Base-by-base conservation (phyloP, 495 filamentous ascomycete genomes). In the Aspergillus sparsus region DNA sequence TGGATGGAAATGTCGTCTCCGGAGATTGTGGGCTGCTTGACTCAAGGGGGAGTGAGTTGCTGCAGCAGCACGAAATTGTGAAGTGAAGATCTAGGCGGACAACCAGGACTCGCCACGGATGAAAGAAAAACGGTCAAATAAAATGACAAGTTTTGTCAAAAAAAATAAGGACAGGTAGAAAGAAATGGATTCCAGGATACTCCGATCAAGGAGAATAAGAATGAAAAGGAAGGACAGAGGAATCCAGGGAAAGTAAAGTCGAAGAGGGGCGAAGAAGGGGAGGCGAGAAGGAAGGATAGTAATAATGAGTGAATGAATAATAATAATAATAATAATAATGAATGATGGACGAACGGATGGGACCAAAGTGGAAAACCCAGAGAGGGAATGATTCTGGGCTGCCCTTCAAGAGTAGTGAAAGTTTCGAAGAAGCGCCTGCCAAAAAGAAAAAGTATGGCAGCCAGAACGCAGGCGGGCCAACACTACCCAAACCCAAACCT, bases 141-240 rank as follows among this genome's bases (percentile, higher is more conserved):
- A 66, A 53, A 67, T 66, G 66, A 70, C 62, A 58, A 55, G 60
- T 37, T 33, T 66, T 74, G 21, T 27, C 21, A 27, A 27, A 68
- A 27, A 68, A 71, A 72, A 73, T 71, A 71, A 66, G 69, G 68
- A 63, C 72, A 62, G 53, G 62, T 61, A 54, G 71, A 69, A 71
- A 73, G 63, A 52, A 60, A 66, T 27, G 51, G 72, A 72, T 70
- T 68, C 69, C 66, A 76, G 68, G 73, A 77, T 77, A 67, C 74
- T 73, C 64, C 69, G 70, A 70, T 70, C 68, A 61, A 75, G 76
- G 76, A 71, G 68, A 66, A 65, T 27, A 61, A 66, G 65, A 66
- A 70, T 66, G 71, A 64, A 59, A 66, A 65, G 41, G 63, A 57
- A 62, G 71, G 54, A 70, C 66, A 58, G 51, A 58, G 61, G 58